Evolutionary conservation across 164 flowering plant species (phyloP), one percentile per base, ranked within the genome.

Genomic region (Taxillus chinensis): DNA sequence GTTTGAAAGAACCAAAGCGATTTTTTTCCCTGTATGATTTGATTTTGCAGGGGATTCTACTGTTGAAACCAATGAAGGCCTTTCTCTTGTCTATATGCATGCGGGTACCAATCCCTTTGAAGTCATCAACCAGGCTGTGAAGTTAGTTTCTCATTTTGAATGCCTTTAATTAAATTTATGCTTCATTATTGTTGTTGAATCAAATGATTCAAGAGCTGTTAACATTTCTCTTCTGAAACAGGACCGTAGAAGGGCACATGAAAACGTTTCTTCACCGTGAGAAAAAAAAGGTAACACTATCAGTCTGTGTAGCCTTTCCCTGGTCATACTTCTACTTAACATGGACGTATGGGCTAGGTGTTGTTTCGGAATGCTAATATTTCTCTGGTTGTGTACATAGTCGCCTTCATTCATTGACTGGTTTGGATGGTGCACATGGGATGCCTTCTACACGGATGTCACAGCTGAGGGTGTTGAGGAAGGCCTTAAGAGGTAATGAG

Each of bases 401-500:
- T 69, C 89, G 75, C 99, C 99, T 45, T 74, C 88, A 57, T 80
- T 90, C 55, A 72, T 93, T 62, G 95, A 93, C 66, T 93, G 97
- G 97, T 90, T 93, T 82, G 99, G 99, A 42, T 93, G 99, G 99
- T 93, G 99, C 72, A 93, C 99, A 4, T 93, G 99, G 99, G 98
- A 93, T 73, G 98, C 98, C 54, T 93, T 93, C 71, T 93, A 93
- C 80, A 88, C 95, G 12, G 95, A 90, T 63, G 93, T 93, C 69
- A 87, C 97, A n/a, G 92, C 97, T 3, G 96, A 93, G 75, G 99
- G 99, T 11, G 91, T 90, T 12, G 84, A 80, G 10, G 82, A 83
- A 70, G 99, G 99, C 61, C 88, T 93, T 46, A 74, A 70, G 71
- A 90, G 93, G 98, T 88, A 65, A 52, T 41, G 45, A 15, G 27